Conservation (phyloP, 2,329 filamentous ascomycete species). For the Elsinoe batatas region DNA sequence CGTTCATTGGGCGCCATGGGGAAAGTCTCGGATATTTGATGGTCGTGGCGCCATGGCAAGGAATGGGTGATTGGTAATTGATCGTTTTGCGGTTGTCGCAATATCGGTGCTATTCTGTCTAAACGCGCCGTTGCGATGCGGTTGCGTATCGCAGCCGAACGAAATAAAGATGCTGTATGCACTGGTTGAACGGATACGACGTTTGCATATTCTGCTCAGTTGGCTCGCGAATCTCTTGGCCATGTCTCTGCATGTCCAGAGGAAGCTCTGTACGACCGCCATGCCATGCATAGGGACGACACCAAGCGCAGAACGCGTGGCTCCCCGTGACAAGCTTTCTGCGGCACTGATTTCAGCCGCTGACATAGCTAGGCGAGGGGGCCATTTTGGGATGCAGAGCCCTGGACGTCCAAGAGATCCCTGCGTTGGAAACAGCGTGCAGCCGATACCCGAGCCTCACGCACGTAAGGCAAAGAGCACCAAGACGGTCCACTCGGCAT, state of each 20-base stretch:
- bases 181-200: background rate
- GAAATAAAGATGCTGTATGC: background rate
- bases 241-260: background rate
- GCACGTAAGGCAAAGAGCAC: constrained; percentile 3
- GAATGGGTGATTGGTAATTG: no score
- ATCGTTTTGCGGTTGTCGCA: no score
- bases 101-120: no score
- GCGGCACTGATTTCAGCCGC: background rate
- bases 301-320: constrained; percentile 5
- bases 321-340: constrained; percentile 2
- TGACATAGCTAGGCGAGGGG: background rate
- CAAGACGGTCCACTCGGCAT: constrained; percentile 7
- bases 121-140: no score
- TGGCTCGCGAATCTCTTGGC: constrained; percentile 1
- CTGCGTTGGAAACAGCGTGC: constrained; percentile 3
- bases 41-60: background rate
- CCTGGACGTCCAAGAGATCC: background rate
- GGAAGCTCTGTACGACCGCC: background rate
- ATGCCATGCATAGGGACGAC: background rate
- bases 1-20: background rate
- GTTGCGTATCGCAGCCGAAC: background rate
- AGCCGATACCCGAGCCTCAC: constrained; percentile 8
- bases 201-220: background rate
- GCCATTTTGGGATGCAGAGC: background rate
- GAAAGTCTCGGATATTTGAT: background rate